phyloP scores from a whole-genome alignment of 768 basidiomycete species.

The Phlebiopsis gigantea region DNA sequence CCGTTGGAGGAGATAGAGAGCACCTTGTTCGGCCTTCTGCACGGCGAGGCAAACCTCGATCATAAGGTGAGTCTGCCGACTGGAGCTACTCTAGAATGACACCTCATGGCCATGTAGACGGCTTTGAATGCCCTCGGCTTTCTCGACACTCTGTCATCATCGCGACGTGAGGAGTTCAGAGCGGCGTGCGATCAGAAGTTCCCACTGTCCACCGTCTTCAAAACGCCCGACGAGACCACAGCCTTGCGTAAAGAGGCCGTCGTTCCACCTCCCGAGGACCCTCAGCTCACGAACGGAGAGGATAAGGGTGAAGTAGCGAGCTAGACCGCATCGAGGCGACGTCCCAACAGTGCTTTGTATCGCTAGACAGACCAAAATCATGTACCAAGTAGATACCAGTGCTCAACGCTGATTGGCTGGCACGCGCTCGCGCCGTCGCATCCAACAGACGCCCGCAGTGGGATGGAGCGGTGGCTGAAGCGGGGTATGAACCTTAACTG shows the following conservation, averaged over 20 bases:
- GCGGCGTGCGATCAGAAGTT: slow-evolving; percentile 48
- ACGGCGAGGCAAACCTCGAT: slow-evolving; percentile 36
- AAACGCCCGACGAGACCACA: slow-evolving; percentile 44
- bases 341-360: not conserved
- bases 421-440: too few species aligned
- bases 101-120: slow-evolving; percentile 34
- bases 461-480: slow-evolving; percentile 16
- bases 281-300: slow-evolving; percentile 2
- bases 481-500: slow-evolving; percentile 24
- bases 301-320: slow-evolving; percentile 4
- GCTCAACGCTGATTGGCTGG: not conserved
- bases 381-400: slow-evolving; percentile 1
- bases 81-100: not conserved
- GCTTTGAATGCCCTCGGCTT: slow-evolving; percentile 44
- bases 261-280: slow-evolving; percentile 1
- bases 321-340: not conserved
- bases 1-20: slow-evolving; percentile 58
- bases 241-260: slow-evolving; percentile 26
- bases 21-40: slow-evolving; percentile 44
- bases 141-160: slow-evolving; percentile 44
- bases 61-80: slow-evolving; percentile 37
- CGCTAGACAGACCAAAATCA: not conserved
- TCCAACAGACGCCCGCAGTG: not conserved
- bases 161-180: slow-evolving; percentile 58
- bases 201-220: slow-evolving; percentile 63